Percentiles rank a stretch among this genome's conserved stretches.
Evolutionary conservation across 164 flowering plant species (phyloP).

Genomic region (Vitis cinerea): DNA sequence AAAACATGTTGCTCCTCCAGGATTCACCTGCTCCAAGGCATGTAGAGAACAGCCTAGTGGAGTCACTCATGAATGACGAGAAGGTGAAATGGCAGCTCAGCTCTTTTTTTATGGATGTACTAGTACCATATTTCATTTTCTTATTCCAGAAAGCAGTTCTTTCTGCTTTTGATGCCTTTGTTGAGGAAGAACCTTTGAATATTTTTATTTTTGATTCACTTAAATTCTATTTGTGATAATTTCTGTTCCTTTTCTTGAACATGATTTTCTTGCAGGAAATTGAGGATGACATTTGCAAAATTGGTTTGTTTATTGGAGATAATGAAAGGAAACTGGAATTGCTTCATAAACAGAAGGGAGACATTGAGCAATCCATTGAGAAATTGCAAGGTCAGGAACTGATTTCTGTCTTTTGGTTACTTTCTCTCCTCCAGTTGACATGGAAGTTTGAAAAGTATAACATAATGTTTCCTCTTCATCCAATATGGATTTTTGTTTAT

Average conservation of each 20-base stretch:
- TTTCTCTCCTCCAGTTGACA: neutral
- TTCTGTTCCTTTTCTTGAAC: neutral
- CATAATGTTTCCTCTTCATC: too few species aligned
- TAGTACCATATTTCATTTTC: too few species aligned
- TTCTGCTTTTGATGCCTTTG: too few species aligned
- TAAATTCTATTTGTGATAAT: neutral
- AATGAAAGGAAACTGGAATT: slow-evolving; percentile 21
- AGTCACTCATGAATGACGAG: slow-evolving; percentile 9
- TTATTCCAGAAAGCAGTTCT: too few species aligned
- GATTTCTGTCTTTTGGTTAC: neutral
- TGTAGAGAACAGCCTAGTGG: slow-evolving; percentile 8
- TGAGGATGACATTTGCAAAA: slow-evolving; percentile 17
- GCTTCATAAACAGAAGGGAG: slow-evolving; percentile 19
- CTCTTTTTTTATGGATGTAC: neutral
- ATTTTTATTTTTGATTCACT: too few species aligned
- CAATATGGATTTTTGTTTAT: too few species aligned
- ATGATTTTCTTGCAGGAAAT: slow-evolving; percentile 31
- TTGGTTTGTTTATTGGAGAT: slow-evolving; percentile 23
- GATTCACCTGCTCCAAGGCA: slow-evolving; percentile 13
- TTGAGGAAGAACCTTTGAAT: too few species aligned
- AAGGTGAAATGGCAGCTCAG: slow-evolving; percentile 22
- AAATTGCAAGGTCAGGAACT: slow-evolving; percentile 37
- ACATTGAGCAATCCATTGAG: slow-evolving; percentile 23
- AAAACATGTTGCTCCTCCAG: slow-evolving; percentile 9
- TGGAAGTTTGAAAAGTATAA: neutral